Evolutionary conservation across 2,329 filamentous ascomycete genomes (phyloP).

Genomic region (Nigrograna mackinnonii): DNA sequence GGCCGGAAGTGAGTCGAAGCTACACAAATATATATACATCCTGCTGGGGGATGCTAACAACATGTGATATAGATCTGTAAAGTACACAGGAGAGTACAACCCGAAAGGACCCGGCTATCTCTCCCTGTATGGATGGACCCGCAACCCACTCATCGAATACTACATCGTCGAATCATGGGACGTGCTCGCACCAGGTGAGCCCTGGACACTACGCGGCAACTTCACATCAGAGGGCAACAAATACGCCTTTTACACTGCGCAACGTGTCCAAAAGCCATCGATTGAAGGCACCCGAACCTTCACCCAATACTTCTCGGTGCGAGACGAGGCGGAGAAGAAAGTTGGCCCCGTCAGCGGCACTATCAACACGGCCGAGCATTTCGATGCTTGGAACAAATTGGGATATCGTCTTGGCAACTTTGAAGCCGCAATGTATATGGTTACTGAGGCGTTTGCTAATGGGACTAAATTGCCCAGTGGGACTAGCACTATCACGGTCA

Average conservation of each 20-base stretch:
- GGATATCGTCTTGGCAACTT: slow-evolving; percentile 23
- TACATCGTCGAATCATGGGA: slow-evolving; percentile 53
- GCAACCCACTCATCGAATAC: slow-evolving; percentile 57
- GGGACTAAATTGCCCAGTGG: slow-evolving; percentile 24
- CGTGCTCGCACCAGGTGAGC: slow-evolving; percentile 52
- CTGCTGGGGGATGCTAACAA: neutral
- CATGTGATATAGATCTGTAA: slow-evolving; percentile 25
- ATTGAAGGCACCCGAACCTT: slow-evolving; percentile 55
- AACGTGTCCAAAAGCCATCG: slow-evolving; percentile 46
- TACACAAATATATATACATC: neutral
- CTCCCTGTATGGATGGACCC: slow-evolving; percentile 60
- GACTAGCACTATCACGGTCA: slow-evolving; percentile 15
- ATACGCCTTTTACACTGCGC: slow-evolving; percentile 17
- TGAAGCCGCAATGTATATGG: slow-evolving; percentile 44
- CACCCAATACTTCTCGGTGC: slow-evolving; percentile 49
- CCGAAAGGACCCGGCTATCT: slow-evolving; percentile 50
- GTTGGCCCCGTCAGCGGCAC: slow-evolving; percentile 16
- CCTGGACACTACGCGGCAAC: slow-evolving; percentile 29
- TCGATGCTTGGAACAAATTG: slow-evolving; percentile 27
- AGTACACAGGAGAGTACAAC: slow-evolving; percentile 38
- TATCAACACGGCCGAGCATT: slow-evolving; percentile 30
- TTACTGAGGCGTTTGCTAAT: slow-evolving; percentile 57
- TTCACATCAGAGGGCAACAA: slow-evolving; percentile 19
- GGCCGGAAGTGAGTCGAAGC: slow-evolving; percentile 16
- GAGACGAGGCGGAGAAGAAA: slow-evolving; percentile 12